A percentile compares a stretch with the other conserved stretches of the same genome.
These are phyloP conservation scores for Corylus avellana DNA, from an alignment of 306 rosid species.

Conservation along the genomic window DNA sequence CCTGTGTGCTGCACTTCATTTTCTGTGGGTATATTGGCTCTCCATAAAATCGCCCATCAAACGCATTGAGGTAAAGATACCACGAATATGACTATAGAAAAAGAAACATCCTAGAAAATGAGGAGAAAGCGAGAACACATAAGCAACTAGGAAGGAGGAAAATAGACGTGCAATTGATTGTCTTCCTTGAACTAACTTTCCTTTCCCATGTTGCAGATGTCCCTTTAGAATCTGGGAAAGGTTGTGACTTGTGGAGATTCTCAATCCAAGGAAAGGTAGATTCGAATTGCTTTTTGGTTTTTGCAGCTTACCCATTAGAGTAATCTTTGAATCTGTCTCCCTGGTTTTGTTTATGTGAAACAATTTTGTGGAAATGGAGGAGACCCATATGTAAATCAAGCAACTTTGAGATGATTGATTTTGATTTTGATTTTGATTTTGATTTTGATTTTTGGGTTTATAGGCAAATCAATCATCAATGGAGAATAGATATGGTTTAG, in stretches of 20 bases:
- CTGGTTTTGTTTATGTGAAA: not conserved
- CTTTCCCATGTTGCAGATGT: constrained; percentile 36
- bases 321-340: constrained; percentile 14
- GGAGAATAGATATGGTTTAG: constrained; percentile 52
- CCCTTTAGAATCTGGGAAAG: constrained; percentile 39
- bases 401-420: not conserved
- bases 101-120: constrained; percentile 6
- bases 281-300: constrained; percentile 8
- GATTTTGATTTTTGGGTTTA: constrained; percentile 15
- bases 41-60: constrained; percentile 32
- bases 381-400: constrained; percentile 16
- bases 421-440: not conserved
- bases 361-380: constrained; percentile 11
- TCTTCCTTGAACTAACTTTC: constrained; percentile 23
- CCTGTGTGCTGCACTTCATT: constrained; percentile 18
- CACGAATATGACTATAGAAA: not conserved
- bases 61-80: constrained; percentile 34
- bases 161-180: not conserved
- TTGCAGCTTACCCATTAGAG: not conserved
- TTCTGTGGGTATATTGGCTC: constrained; percentile 33
- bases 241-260: constrained; percentile 34
- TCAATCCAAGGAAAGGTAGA: constrained; percentile 47
- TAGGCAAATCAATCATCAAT: constrained; percentile 44
- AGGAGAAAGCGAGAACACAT: not conserved
- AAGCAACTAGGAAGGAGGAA: not conserved